These are phyloP conservation scores for Setaria viridis DNA, from an alignment of 202 grass and related monocot species.

Conservation along the genomic window DNA sequence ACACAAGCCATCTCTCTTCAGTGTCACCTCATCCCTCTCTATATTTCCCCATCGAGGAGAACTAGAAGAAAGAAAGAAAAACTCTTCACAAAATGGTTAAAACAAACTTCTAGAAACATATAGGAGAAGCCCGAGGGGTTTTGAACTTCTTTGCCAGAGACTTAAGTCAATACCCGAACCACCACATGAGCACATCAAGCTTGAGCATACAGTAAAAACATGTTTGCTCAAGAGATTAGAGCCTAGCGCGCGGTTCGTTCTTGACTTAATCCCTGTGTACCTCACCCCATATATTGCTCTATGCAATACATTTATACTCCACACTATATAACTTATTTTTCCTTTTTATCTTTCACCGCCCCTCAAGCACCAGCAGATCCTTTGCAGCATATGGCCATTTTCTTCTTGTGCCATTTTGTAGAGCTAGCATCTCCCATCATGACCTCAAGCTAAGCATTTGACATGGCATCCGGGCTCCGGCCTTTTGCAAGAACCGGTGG, in stretches of 20 bases:
- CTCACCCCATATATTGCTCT: constrained; percentile 46
- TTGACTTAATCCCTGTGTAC: constrained; percentile 82
- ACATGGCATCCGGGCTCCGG: constrained; percentile 48
- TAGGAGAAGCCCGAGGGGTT: constrained; percentile 43
- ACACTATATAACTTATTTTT: constrained; percentile 59
- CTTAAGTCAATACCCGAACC: constrained; percentile 95
- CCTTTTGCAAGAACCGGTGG: background rate
- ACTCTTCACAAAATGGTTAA: constrained; percentile 39
- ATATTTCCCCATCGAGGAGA: constrained; percentile 27
- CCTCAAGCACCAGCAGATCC: constrained; percentile 16
- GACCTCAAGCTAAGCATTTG: constrained; percentile 51
- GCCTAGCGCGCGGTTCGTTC: constrained; percentile 83
- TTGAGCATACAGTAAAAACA: constrained; percentile 22
- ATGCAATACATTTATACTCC: constrained; percentile 40
- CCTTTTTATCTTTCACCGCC: background rate
- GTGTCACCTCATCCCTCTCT: constrained; percentile 23
- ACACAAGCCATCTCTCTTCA: constrained; percentile 22
- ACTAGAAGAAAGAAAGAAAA: background rate
- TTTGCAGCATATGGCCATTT: background rate
- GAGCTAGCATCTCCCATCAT: background rate
- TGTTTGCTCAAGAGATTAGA: constrained; percentile 8
- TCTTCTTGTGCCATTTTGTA: background rate
- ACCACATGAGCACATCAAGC: constrained; percentile 54
- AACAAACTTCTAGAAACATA: constrained; percentile 43
- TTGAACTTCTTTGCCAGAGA: constrained; percentile 48